Conservation (phyloP, 768 basidiomycete genomes). For the Lyophyllum shimeji region DNA sequence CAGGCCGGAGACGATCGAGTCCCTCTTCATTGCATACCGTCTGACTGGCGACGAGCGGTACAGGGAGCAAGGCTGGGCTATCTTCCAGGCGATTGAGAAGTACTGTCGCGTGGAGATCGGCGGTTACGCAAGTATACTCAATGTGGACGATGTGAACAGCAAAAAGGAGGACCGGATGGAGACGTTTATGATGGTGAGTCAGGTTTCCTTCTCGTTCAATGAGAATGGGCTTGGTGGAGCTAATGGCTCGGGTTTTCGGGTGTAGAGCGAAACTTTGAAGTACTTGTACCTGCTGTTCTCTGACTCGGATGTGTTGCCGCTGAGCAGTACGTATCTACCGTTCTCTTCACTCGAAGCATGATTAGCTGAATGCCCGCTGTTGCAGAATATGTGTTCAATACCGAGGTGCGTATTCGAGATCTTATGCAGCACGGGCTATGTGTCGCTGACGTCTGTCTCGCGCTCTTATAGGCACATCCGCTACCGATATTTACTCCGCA, state of each 20-base stretch:
- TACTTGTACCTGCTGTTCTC: slow-evolving; percentile 91
- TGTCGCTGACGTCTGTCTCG: neutral
- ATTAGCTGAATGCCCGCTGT: slow-evolving; percentile 1
- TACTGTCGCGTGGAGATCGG: slow-evolving; percentile 77
- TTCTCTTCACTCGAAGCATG: neutral
- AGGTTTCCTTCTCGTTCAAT: neutral
- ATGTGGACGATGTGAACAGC: slow-evolving; percentile 77
- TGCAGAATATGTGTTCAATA: slow-evolving; percentile 87
- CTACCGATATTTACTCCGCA: slow-evolving; percentile 32
- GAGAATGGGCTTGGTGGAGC: neutral
- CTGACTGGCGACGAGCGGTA: slow-evolving; percentile 83
- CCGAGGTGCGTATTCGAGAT: slow-evolving; percentile 56
- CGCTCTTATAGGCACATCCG: slow-evolving; percentile 31
- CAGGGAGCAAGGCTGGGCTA: slow-evolving; percentile 83
- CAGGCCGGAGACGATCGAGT: slow-evolving; percentile 12
- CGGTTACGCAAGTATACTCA: slow-evolving; percentile 82
- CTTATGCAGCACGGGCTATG: neutral
- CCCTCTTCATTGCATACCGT: slow-evolving; percentile 84
- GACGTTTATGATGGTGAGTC: slow-evolving; percentile 84
- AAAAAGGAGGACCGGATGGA: slow-evolving; percentile 89
- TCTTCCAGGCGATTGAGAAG: slow-evolving; percentile 88
- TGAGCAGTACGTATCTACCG: slow-evolving; percentile 59
- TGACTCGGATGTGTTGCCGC: slow-evolving; percentile 68
- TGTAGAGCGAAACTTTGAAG: slow-evolving; percentile 86
- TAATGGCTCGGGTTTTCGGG: neutral